Evolutionary conservation across 1,284 basidiomycete genomes (phyloP), one percentile per base, ranked within the genome.

Genomic region (Puccinia novopanici): DNA sequence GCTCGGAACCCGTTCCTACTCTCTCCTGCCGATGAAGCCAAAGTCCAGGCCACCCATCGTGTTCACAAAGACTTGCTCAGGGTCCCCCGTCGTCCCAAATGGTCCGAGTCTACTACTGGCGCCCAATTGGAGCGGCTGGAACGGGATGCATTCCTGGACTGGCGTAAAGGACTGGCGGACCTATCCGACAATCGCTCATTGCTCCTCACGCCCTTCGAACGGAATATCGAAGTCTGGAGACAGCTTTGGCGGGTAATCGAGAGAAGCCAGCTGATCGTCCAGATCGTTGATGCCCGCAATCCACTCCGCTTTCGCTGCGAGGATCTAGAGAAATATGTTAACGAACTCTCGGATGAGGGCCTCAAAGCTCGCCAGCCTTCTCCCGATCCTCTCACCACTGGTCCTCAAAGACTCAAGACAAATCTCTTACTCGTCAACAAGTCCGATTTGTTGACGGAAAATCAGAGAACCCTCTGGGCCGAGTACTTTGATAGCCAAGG

Each of bases 231-330:
- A 88, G 93, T 98, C 15, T 98, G 95, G 95, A 89, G 95, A 71
- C 95, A 98, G 84, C 89, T 98, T 3, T 98, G 95, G 95, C 89
- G 95, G 82, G 95, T 98, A 0, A 86, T 97, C 24, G 95, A 98
- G 86, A 90, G 95, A 61, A 96, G 94, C 6, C 94, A 97, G 84
- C 89, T 98, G 15, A 87, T 98, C 57, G 93, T 98, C 0, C 95
- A 98, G 86, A 98, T 98, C 81, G 94, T 98, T 68, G 95, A 98
- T 85, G 95, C 94, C 13, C 90, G 95, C 61, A 97, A 97, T 87
- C 95, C 95, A 0, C 87, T 95, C 17, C 89, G 90, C 34, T 98
- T 98, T 86, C 90, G 95, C 63, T 96, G 94, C 82, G 92, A 94
- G 83, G 95, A 98, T 87, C 87, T 98, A 65, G 95, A 97, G 84